These are phyloP conservation scores for Fomitopsis betulina DNA, from an alignment of 1,284 basidiomycete genomes.

Conservation along the genomic window DNA sequence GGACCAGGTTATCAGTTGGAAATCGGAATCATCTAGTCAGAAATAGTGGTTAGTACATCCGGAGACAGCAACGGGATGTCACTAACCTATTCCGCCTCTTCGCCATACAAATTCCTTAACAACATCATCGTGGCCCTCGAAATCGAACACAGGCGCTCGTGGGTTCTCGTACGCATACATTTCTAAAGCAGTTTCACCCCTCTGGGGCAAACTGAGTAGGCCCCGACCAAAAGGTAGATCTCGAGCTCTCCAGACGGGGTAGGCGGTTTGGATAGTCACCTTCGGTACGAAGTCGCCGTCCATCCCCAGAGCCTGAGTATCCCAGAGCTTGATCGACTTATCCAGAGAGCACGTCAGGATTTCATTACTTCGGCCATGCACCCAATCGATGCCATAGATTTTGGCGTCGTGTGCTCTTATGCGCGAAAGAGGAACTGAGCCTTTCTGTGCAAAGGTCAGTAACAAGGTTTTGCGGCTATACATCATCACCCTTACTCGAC, in stretches of 20 bases:
- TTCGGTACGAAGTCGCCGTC: constrained; percentile 32
- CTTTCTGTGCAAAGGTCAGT: constrained; percentile 56
- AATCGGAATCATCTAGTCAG: constrained; percentile 59
- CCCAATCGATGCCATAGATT: constrained; percentile 97
- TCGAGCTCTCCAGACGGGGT: constrained; percentile 94
- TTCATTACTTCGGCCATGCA: constrained; percentile 66
- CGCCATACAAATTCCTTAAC: constrained; percentile 99
- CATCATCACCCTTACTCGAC: constrained; percentile 49
- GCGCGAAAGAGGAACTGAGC: constrained; percentile 74
- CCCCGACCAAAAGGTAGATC: constrained; percentile 92
- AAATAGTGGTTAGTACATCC: constrained; percentile 6
- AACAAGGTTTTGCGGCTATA: background rate
- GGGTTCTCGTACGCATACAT: constrained; percentile 68
- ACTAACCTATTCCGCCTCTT: constrained; percentile 50
- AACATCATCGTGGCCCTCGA: constrained; percentile 88
- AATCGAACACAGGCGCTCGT: constrained; percentile 62
- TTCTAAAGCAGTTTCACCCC: constrained; percentile 81
- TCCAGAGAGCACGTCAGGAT: constrained; percentile 91
- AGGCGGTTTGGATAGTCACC: constrained; percentile 66
- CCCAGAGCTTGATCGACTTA: constrained; percentile 88
- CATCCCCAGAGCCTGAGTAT: constrained; percentile 33
- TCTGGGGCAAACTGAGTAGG: constrained; percentile 85
- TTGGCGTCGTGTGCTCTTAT: constrained; percentile 82
- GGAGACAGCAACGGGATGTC: constrained; percentile 30
- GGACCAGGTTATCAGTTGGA: constrained; percentile 96